Base-by-base conservation (phyloP, 2,329 filamentous ascomycete genomes). In the Pseudogymnoascus sp. region DNA sequence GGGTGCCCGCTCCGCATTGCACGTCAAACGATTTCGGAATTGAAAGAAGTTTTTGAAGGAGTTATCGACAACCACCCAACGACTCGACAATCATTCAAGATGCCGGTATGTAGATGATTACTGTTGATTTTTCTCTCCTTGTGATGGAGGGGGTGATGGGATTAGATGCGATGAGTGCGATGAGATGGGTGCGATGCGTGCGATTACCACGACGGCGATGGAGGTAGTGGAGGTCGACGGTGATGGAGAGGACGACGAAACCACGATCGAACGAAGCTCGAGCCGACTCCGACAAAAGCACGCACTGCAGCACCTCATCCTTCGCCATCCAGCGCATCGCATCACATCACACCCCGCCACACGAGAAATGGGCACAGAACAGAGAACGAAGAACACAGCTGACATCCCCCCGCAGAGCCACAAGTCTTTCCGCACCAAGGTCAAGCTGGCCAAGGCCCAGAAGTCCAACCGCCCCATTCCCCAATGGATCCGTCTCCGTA, bases 351-450 rank as follows among this genome's bases (percentile, higher is more conserved):
- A 41, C 7, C 23, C 14, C 14, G 4, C 4, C 6, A n/a, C 21
- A 3, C 39, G 59, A 63, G 33, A 60, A 16, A 61, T 58, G 23
- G 60, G 37, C 64, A 31, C 12, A 60, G 60, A 33, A 59, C 31
- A 8, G 39, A 64, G 31, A 59, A 65, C 19, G 68, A 59, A 69
- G 61, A 49, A 65, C 45, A 62, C 59, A 58, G n/a, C 38, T 41
- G 16, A 38, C 19, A 61, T 31, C 43, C 63, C 66, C 64, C 64
- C 66, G 77, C 79, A 97, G 93, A 93, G 89, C 89, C 92, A 99
- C 85, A 99, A 99, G 89, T 91, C 92, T 79, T 99, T 99, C 92
- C 90, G 92, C 80, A 97, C 92, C 83, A 99, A 99, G 92, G 90
- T 95, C 83, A 99, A 99, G 94, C 92, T 99, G 84, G 94, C 94